Conservation (phyloP, 257 asterid genomes). For the Avicennia marina region DNA sequence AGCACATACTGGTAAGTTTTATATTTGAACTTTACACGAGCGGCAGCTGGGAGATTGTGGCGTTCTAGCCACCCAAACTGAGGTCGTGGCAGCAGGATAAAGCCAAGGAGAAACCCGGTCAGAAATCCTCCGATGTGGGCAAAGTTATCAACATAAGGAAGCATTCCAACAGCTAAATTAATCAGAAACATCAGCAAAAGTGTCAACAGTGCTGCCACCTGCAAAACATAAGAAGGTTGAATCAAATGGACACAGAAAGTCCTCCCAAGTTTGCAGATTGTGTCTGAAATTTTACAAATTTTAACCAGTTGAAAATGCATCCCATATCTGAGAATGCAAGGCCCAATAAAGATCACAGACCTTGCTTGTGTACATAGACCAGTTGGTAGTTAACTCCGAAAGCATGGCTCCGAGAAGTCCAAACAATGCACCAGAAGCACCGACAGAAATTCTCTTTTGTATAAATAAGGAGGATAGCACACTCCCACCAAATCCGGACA, state of each 20-base stretch:
- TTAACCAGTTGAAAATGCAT: too few species aligned
- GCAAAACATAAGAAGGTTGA: neutral
- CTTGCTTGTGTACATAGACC: constrained; percentile 89
- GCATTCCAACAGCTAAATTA: constrained; percentile 73
- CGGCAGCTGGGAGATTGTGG: constrained; percentile 42
- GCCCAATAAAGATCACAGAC: constrained; percentile 20
- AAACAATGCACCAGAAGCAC: constrained; percentile 96
- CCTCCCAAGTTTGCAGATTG: too few species aligned
- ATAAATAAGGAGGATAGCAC: constrained; percentile 65
- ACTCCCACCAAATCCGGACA: constrained; percentile 89
- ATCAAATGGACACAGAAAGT: neutral
- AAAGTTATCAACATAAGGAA: constrained; percentile 83
- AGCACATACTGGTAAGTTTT: constrained; percentile 66
- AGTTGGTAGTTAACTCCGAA: constrained; percentile 79
- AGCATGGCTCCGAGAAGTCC: constrained; percentile 99
- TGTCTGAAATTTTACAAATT: neutral
- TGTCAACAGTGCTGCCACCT: constrained; percentile 74
- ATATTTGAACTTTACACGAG: constrained; percentile 54
- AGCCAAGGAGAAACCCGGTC: constrained; percentile 83
- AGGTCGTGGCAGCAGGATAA: constrained; percentile 73
- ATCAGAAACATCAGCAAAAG: constrained; percentile 59
- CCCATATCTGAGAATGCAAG: neutral
- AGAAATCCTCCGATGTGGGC: constrained; percentile 93
- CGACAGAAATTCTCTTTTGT: constrained; percentile 57
- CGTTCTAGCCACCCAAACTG: constrained; percentile 87